Evolutionary conservation across 805 yeast species (phyloP).

Genomic region (Metschnikowia shivogae): DNA sequence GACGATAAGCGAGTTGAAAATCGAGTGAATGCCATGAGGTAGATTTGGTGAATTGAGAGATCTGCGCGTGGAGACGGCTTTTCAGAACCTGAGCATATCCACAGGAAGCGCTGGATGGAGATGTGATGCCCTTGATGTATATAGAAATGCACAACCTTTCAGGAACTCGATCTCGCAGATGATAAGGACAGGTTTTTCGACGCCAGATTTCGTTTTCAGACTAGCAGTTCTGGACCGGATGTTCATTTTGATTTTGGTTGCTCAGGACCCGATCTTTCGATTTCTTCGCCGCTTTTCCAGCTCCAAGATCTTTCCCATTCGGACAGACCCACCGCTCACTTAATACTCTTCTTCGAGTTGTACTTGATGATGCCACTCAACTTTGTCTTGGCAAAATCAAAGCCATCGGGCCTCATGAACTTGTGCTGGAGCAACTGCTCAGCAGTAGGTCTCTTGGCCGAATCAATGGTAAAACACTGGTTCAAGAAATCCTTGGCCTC

Average conservation of each 20-base stretch:
- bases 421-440: slow-evolving; percentile 51
- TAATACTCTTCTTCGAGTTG: slow-evolving; percentile 11
- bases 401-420: slow-evolving; percentile 43
- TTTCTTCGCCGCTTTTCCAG: no score
- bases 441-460: slow-evolving; percentile 89
- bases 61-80: no score
- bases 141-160: neutral
- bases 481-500: slow-evolving; percentile 70
- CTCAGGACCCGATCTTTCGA: no score
- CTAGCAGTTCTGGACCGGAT: no score
- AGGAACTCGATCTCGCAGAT: no score
- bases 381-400: slow-evolving; percentile 51
- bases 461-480: slow-evolving; percentile 68
- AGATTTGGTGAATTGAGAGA: no score
- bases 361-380: slow-evolving; percentile 50
- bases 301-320: no score
- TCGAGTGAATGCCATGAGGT: neutral
- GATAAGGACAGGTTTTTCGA: no score
- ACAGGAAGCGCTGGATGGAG: neutral
- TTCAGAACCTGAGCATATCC: no score
- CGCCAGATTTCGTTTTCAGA: no score
- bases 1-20: slow-evolving; percentile 65
- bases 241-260: no score
- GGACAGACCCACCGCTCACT: neutral
- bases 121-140: neutral